Conservation (phyloP, 257 asterid genomes). For the Capsicum chinense region DNA sequence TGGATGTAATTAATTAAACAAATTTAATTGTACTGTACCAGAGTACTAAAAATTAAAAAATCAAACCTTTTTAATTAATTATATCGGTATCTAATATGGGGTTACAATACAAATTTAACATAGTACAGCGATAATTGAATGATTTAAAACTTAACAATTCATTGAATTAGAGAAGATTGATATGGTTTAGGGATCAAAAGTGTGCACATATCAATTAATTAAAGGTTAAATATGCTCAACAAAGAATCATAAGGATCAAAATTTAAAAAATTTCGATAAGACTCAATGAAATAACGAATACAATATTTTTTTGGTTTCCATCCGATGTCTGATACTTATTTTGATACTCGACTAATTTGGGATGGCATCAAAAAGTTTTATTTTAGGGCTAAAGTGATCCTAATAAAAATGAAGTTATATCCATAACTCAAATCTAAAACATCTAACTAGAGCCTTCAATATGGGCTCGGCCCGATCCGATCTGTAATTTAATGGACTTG, state of each 20-base stretch:
- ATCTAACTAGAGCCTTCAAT: too few relatives aligned
- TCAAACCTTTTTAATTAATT: not conserved
- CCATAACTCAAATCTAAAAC: too few relatives aligned
- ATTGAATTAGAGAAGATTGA: too few relatives aligned
- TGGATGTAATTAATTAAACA: not conserved
- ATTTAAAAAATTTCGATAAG: not conserved
- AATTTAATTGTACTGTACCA: not conserved
- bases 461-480: too few relatives aligned
- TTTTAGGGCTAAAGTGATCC: too few relatives aligned
- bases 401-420: too few relatives aligned
- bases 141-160: too few relatives aligned
- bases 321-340: not conserved
- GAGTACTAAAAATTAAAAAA: not conserved
- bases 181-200: too few relatives aligned
- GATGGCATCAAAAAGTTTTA: accelerated
- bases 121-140: not conserved
- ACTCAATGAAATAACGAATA: not conserved
- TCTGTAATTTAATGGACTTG: too few relatives aligned
- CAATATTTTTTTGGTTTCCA: not conserved
- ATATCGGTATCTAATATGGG: not conserved
- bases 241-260: not conserved
- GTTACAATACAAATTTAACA: not conserved
- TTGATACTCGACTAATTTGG: not conserved
- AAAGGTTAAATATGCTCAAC: not conserved
- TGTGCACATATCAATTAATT: not conserved